Evolutionary conservation across 805 yeast genomes (phyloP), one percentile per base, ranked within the genome.

Genomic region (Maudiozyma pseudohumilis): DNA sequence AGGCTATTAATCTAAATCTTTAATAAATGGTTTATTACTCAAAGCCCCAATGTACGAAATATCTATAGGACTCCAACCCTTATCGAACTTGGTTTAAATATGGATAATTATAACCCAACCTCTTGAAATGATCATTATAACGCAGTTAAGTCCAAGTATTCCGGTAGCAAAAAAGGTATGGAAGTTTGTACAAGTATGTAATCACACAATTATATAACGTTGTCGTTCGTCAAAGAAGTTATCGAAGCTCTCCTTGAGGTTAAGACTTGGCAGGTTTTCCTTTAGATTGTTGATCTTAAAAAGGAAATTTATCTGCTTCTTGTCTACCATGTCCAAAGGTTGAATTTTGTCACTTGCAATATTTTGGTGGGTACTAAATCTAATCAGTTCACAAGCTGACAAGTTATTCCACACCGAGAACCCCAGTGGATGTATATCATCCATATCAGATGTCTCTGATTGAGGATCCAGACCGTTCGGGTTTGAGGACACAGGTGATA

Each of bases 121-220:
- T 61, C 63, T 7, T 43, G 55, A 38, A 58, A 56, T 25, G 59
- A 58, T 39, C 38, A 54, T 15, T 56, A 50, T 39, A 56, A 55
- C 32, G n/a, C n/a, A n/a, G n/a, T n/a, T n/a, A n/a, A n/a, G n/a
- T n/a, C n/a, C n/a, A n/a, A n/a, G n/a, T n/a, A n/a, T 13, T 3
- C 20, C 2, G 5, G 13, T 9, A 21, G 9, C n/a, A 19, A 28
- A 12, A 20, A 29, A 29, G 13, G 16, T 25, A 23, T 25, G 4
- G 13, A 13, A 18, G 17, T 15, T 15, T 29, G 11, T 5, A 29
- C 22, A 7, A 6, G 10, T 18, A 29, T 29, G 7, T 17, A 22
- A 19, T 40, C 39, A 52, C 15, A 42, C 49, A 1, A 48, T 46
- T 13, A 52, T 42, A 34, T 44, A 47, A n/a, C 39, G 40, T 30